Conservation (phyloP, 1,284 basidiomycete species). For the Irpex lacteus region DNA sequence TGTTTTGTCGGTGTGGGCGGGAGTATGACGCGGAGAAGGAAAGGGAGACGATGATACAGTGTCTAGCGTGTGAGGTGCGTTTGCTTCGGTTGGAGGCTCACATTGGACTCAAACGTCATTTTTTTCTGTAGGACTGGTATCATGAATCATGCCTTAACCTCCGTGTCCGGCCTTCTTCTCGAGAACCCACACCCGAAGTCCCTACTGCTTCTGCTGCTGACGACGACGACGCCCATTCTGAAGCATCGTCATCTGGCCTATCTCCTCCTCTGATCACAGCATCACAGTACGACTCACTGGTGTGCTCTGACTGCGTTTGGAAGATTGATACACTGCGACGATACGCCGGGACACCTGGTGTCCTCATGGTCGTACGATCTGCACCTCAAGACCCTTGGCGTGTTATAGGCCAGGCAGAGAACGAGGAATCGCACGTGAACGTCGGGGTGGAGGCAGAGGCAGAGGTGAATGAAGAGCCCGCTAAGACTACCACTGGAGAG, state of each 20-base stretch:
- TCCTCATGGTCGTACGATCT: slow-evolving; percentile 60
- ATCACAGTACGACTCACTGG: slow-evolving; percentile 66
- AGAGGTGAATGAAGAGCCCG: not conserved
- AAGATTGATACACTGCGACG: slow-evolving; percentile 49
- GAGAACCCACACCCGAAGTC: slow-evolving; percentile 40
- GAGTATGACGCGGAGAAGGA: slow-evolving; percentile 70
- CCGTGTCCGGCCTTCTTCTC: slow-evolving; percentile 54
- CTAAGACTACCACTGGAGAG: slow-evolving; percentile 25
- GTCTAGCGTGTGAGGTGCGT: slow-evolving; percentile 75
- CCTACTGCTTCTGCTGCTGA: too few species aligned
- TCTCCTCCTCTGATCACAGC: slow-evolving; percentile 64
- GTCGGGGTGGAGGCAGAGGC: slow-evolving; percentile 18
- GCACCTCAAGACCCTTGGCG: slow-evolving; percentile 46
- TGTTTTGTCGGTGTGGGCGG: slow-evolving; percentile 71
- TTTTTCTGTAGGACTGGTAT: slow-evolving; percentile 70
- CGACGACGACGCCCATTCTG: slow-evolving; percentile 58
- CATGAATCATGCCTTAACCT: slow-evolving; percentile 83
- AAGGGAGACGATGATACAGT: slow-evolving; percentile 82
- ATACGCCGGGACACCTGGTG: slow-evolving; percentile 64
- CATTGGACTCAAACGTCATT: not conserved
- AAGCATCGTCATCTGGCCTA: slow-evolving; percentile 58
- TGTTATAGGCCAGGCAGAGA: slow-evolving; percentile 32
- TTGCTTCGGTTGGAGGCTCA: not conserved
- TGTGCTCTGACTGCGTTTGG: slow-evolving; percentile 65
- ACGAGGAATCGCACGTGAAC: slow-evolving; percentile 20